Conservation (phyloP, 108 stramenopile species). For the Cyclotella choctawhatcheeana region DNA sequence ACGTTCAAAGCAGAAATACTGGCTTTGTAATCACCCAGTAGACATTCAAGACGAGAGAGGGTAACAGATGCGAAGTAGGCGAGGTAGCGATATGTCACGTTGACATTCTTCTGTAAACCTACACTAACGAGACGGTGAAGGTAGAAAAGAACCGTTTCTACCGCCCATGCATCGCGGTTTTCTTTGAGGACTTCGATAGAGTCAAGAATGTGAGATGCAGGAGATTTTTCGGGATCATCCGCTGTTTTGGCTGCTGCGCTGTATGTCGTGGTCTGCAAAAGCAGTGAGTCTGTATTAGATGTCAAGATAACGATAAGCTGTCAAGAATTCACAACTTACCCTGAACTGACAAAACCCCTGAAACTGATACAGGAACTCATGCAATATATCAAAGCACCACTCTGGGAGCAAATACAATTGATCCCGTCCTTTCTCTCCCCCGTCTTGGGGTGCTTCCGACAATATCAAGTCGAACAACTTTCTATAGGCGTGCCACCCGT, state of each 20-base stretch:
- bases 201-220: conserved; percentile 74
- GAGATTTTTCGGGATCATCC: conserved; percentile 44
- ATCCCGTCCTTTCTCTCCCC: conserved; percentile 25
- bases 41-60: conserved; percentile 92
- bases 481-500: conserved; percentile 90
- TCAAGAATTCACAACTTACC: background rate
- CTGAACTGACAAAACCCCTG: conserved; percentile 98
- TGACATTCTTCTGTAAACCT: conserved; percentile 59
- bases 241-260: conserved; percentile 64
- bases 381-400: conserved; percentile 98
- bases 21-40: conserved; percentile 93
- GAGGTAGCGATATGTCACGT: conserved; percentile 77
- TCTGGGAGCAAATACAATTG: conserved; percentile 85
- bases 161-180: conserved; percentile 92
- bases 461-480: conserved; percentile 85
- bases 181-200: conserved; percentile 59
- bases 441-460: conserved; percentile 56
- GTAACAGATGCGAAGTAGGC: conserved; percentile 95
- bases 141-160: conserved; percentile 91
- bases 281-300: background rate
- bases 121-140: conserved; percentile 86
- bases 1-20: conserved; percentile 77
- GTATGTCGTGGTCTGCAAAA: conserved; percentile 60
- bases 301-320: background rate
- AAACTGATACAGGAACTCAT: conserved; percentile 99